These are phyloP conservation scores for Salix purpurea DNA, from an alignment of 345 rosid genomes.

Conservation along the genomic window DNA sequence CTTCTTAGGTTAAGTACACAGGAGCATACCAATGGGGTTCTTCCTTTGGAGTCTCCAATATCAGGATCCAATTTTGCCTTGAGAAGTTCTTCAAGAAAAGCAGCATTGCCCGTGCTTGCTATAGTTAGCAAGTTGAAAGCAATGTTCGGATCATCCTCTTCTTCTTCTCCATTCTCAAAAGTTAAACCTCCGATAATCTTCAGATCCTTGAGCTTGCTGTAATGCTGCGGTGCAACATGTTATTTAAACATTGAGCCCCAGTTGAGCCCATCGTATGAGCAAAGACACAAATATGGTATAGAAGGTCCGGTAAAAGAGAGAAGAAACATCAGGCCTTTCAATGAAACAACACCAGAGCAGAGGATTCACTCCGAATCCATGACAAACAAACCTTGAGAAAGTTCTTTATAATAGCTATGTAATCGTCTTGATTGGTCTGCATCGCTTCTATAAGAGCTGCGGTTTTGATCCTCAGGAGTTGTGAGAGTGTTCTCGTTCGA, in stretches of 20 bases:
- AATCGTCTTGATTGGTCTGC: constrained; percentile 64
- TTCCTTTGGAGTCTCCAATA: constrained; percentile 57
- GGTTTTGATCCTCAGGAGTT: constrained; percentile 70
- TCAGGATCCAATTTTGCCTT: constrained; percentile 78
- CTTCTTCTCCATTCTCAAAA: constrained; percentile 43
- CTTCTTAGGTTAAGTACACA: background rate
- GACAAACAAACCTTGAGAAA: constrained; percentile 51
- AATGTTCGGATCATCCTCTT: constrained; percentile 40
- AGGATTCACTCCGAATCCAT: background rate
- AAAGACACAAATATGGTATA: background rate
- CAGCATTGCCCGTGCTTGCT: constrained; percentile 68
- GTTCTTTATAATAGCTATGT: constrained; percentile 61
- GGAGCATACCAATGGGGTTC: constrained; percentile 63
- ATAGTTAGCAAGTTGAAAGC: constrained; percentile 47
- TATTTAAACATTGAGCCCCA: background rate
- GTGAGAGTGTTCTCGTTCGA: constrained; percentile 72
- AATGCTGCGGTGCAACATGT: constrained; percentile 43
- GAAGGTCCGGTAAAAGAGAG: too few relatives aligned
- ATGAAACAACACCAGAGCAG: background rate
- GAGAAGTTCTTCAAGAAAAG: constrained; percentile 76
- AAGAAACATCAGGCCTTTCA: too few relatives aligned
- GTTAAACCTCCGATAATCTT: constrained; percentile 36
- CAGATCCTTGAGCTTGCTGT: constrained; percentile 49
- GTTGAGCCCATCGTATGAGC: too few relatives aligned
- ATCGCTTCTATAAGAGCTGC: constrained; percentile 56